Conservation (phyloP, 1,284 basidiomycete genomes). For the Heterobasidion irregulare region DNA sequence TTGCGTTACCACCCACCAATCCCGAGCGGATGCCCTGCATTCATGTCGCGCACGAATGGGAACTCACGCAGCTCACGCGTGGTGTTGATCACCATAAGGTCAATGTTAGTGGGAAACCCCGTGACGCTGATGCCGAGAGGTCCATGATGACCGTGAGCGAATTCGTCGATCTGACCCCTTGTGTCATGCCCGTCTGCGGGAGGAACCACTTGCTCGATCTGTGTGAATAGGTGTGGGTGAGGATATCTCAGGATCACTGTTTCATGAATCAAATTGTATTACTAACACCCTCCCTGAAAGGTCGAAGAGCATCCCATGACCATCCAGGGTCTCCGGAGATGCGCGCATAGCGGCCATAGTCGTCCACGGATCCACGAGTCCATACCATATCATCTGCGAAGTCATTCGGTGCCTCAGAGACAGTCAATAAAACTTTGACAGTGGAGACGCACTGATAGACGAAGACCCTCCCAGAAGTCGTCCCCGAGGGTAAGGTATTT, state of each 20-base stretch:
- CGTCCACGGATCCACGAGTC: conserved; percentile 20
- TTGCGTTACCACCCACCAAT: conserved; percentile 15
- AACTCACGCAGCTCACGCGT: conserved; percentile 16
- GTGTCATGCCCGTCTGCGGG: conserved; percentile 23
- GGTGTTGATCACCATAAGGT: conserved; percentile 15
- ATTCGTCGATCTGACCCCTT: conserved; percentile 20
- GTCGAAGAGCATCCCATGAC: conserved; percentile 19
- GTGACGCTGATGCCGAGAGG: conserved; percentile 22
- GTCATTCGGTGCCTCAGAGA: not conserved
- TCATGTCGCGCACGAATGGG: conserved; percentile 25
- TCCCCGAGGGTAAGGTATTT: conserved; percentile 24
- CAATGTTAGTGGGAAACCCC: conserved; percentile 17
- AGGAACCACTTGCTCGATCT: conserved; percentile 22
- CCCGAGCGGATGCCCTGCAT: conserved; percentile 23
- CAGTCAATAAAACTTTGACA: not conserved
- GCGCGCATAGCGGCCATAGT: conserved; percentile 19
- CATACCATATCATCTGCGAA: conserved; percentile 18
- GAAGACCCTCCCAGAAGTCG: conserved; percentile 28
- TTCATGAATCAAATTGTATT: not conserved
- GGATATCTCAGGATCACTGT: not conserved
- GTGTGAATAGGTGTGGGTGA: not conserved
- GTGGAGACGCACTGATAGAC: conserved; percentile 4
- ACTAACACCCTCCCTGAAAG: conserved; percentile 20
- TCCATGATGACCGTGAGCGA: conserved; percentile 22
- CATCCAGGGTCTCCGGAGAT: conserved; percentile 21